Evolutionary conservation across 106 monocot species (phyloP).

Genomic region (Phalaenopsis equestris): DNA sequence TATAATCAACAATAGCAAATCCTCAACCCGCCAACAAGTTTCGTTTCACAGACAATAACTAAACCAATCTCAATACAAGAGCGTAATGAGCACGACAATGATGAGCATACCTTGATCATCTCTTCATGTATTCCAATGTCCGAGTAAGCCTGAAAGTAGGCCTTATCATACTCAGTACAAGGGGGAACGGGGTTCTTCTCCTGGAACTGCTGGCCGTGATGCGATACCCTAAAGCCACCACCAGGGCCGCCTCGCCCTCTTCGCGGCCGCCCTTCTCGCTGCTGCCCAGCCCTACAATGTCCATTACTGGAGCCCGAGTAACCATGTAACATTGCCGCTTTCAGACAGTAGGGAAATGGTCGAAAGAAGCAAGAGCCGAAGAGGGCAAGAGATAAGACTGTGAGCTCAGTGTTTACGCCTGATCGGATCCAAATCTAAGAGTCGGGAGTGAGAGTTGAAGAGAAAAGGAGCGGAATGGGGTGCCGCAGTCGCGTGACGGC

Average conservation of each 20-base stretch:
- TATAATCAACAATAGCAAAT: neutral
- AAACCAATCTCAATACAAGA: too few species aligned
- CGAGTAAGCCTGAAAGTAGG: slow-evolving; percentile 85
- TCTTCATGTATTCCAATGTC: slow-evolving; percentile 90
- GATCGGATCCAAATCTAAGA: slow-evolving; percentile 6
- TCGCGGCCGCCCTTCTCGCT: slow-evolving; percentile 14
- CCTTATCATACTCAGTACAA: slow-evolving; percentile 58
- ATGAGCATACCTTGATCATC: slow-evolving; percentile 75
- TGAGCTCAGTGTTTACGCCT: neutral
- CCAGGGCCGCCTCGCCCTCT: slow-evolving; percentile 9
- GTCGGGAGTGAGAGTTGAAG: neutral
- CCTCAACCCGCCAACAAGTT: neutral
- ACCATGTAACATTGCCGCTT: slow-evolving; percentile 7
- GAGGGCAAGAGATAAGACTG: neutral
- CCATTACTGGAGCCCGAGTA: slow-evolving; percentile 17
- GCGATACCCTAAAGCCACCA: slow-evolving; percentile 15
- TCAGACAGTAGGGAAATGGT: neutral
- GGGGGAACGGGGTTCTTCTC: slow-evolving; percentile 11
- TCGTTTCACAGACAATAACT: neutral
- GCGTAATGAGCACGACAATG: neutral
- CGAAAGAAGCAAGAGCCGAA: neutral
- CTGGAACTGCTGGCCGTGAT: slow-evolving; percentile 2
- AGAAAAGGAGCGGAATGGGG: neutral
- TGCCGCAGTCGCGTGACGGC: neutral
- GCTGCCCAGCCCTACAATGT: slow-evolving; percentile 10